Evolutionary conservation across 1,284 basidiomycete genomes (phyloP).

Genomic region (Cryptococcus sp.): DNA sequence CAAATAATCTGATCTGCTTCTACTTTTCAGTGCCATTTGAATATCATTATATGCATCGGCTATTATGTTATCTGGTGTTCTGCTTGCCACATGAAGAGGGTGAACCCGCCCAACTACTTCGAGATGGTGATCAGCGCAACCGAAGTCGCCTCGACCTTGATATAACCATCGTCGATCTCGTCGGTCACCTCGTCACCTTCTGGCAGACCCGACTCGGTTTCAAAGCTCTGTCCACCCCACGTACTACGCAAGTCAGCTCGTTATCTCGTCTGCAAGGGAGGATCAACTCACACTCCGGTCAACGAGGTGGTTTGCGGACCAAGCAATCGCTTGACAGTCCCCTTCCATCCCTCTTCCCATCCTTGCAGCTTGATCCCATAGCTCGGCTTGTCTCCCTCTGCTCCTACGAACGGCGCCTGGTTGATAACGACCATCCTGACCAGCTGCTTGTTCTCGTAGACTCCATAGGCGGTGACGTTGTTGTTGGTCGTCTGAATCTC

Average conservation of each 20-base stretch:
- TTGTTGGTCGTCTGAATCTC: constrained; percentile 54
- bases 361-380: not conserved
- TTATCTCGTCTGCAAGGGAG: not conserved
- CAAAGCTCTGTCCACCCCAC: constrained; percentile 12
- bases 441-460: constrained; percentile 52
- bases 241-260: constrained; percentile 3
- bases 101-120: not conserved
- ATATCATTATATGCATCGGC: too few species aligned
- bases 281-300: constrained; percentile 2
- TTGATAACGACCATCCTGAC: constrained; percentile 57
- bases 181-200: constrained; percentile 6
- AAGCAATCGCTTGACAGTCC: constrained; percentile 4
- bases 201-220: constrained; percentile 10
- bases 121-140: not conserved
- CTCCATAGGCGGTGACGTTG: constrained; percentile 59
- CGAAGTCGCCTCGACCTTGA: not conserved
- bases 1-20: too few species aligned
- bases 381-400: not conserved
- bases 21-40: too few species aligned
- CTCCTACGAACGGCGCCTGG: constrained; percentile 4
- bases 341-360: not conserved
- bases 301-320: constrained; percentile 4
- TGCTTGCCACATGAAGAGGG: too few species aligned
- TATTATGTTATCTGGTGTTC: too few species aligned
- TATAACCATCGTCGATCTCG: not conserved